A percentile compares a stretch with the other conserved stretches of the same genome.
Conservation (phyloP, 495 filamentous ascomycete species). For the Staphylotrichum tortipilum region DNA sequence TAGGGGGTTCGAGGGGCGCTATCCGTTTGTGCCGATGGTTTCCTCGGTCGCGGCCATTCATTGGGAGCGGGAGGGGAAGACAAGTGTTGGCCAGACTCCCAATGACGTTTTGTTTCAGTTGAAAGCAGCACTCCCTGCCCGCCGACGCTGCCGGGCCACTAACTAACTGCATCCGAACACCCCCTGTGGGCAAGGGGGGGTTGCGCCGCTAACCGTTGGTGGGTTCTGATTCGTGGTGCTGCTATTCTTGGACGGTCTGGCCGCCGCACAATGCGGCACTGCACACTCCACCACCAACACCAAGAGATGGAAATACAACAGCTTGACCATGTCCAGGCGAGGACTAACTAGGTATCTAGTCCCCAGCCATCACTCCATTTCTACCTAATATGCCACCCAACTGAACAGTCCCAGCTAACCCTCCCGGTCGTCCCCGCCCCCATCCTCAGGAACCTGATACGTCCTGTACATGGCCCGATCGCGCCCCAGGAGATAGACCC, state of each 20-base stretch:
- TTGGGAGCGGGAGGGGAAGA: background rate
- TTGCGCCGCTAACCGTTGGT: background rate
- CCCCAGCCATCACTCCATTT: no score
- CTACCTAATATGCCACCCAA: no score
- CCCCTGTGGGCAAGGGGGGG: background rate
- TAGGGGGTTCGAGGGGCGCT: background rate
- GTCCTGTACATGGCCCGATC: conserved; percentile 36
- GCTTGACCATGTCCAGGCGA: no score
- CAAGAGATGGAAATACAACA: no score
- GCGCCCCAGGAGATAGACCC: conserved; percentile 38
- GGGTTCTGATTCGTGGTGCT: background rate
- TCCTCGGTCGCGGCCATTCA: background rate
- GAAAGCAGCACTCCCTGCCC: background rate
- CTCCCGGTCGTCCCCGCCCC: background rate
- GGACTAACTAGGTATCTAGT: no score
- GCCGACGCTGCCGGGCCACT: background rate
- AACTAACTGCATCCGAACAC: background rate
- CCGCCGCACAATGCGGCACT: background rate
- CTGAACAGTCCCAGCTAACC: no score
- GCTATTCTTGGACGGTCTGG: background rate
- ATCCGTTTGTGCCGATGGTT: background rate
- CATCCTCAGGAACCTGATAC: conserved; percentile 29
- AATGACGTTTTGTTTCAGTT: conserved; percentile 14
- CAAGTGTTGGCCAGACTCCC: background rate
- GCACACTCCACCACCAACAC: no score